Conservation (phyloP, 805 yeast genomes). For the Lipomyces sp. region DNA sequence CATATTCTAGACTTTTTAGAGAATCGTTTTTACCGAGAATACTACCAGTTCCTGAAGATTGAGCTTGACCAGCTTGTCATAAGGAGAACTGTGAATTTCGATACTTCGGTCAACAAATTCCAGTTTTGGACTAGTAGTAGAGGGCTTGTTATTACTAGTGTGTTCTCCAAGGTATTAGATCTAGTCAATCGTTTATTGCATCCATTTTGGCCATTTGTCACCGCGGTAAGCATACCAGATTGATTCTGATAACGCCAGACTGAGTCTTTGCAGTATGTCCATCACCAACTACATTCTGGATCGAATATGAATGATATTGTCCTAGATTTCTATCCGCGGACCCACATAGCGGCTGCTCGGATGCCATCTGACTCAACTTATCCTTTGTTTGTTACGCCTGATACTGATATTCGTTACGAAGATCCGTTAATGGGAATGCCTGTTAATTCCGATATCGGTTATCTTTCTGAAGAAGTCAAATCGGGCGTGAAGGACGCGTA, state of each 20-base stretch:
- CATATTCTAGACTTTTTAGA: conserved; percentile 10
- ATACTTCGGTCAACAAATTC: not conserved
- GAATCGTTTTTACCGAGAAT: conserved; percentile 15
- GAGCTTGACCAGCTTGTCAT: not conserved
- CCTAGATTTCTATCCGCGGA: conserved; percentile 14
- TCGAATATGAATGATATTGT: not conserved
- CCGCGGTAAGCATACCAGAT: conserved; percentile 5
- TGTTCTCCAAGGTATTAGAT: conserved; percentile 11
- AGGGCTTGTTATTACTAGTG: conserved; percentile 10
- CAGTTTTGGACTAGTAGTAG: conserved; percentile 2
- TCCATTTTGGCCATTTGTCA: conserved; percentile 19
- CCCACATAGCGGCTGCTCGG: conserved; percentile 27
- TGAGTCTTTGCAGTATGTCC: conserved; percentile 8
- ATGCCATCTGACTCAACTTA: conserved; percentile 11
- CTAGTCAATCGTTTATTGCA: conserved; percentile 13
- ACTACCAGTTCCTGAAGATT: conserved; percentile 11
- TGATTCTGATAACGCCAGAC: not conserved
- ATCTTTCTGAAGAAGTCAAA: conserved; percentile 2
- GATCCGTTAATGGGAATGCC: conserved; percentile 22
- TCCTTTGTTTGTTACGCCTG: conserved; percentile 12
- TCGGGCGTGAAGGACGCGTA: conserved; percentile 4
- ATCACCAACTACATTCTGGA: not conserved
- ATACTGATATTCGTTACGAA: conserved; percentile 13
- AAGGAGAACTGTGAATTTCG: not conserved
- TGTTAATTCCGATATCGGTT: conserved; percentile 16